Conservation (phyloP, 179 eudicot genomes). For the Beta lomatogona region DNA sequence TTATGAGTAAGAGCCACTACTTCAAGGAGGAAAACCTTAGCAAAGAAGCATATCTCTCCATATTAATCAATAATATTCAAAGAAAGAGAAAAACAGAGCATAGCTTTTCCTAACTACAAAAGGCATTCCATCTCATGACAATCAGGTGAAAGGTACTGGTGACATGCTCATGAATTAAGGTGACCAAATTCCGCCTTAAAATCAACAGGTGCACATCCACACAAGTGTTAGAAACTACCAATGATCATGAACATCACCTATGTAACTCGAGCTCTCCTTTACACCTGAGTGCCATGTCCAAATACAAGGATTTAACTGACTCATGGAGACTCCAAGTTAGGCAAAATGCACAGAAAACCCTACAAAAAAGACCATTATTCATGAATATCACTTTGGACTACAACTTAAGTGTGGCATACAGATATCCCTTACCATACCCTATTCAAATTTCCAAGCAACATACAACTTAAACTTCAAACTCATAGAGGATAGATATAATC, state of each 20-base stretch:
- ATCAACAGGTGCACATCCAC: not conserved
- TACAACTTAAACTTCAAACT: not conserved
- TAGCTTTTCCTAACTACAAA: not conserved
- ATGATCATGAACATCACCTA: conserved; percentile 1
- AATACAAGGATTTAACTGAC: not conserved
- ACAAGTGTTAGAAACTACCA: not conserved
- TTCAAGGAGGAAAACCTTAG: not conserved
- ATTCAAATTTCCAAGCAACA: not conserved
- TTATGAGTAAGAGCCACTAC: not conserved
- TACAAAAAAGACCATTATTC: too few relatives aligned
- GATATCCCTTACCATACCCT: not conserved
- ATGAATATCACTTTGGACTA: not conserved
- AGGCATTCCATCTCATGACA: not conserved
- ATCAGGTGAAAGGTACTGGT: not conserved
- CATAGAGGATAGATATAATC: not conserved
- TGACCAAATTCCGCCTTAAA: not conserved
- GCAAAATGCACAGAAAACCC: not conserved
- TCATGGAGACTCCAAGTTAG: not conserved
- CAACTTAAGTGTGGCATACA: not conserved
- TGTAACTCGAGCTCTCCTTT: not conserved
- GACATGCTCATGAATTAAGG: not conserved
- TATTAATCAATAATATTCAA: not conserved
- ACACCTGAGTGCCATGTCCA: not conserved
- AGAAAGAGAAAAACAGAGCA: not conserved
- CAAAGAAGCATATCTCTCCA: not conserved